phyloP scores from a whole-genome alignment of 176 grass and related monocot genomes.

The Triticum dicoccoides region DNA sequence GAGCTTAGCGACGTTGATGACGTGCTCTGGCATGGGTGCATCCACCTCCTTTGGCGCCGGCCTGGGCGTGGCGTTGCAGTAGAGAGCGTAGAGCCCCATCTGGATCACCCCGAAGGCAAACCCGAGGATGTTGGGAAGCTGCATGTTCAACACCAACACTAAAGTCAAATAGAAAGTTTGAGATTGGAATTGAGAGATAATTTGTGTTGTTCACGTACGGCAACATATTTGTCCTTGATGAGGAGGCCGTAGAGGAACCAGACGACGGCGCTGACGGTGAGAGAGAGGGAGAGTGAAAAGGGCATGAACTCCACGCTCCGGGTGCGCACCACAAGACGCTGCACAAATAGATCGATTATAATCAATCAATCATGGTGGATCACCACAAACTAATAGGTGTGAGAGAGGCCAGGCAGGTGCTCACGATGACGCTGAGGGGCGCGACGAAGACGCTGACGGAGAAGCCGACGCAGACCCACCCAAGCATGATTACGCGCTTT shows the following conservation, averaged over 20 bases:
- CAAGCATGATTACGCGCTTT: constrained; percentile 19
- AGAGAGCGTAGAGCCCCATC: constrained; percentile 56
- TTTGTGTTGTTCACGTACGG: too few relatives aligned
- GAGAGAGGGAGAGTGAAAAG: constrained; percentile 73
- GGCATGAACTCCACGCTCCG: constrained; percentile 91
- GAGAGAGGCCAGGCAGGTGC: too few relatives aligned
- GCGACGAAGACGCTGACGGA: too few relatives aligned
- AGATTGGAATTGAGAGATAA: too few relatives aligned
- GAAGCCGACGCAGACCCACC: too few relatives aligned
- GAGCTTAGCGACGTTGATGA: constrained; percentile 28
- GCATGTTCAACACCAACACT: background rate
- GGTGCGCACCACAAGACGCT: constrained; percentile 74
- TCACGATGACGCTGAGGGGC: too few relatives aligned
- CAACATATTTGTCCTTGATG: too few relatives aligned
- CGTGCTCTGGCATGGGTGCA: background rate
- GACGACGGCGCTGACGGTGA: constrained; percentile 18
- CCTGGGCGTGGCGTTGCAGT: constrained; percentile 15
- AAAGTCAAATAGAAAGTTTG: too few relatives aligned
- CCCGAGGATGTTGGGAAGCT: constrained; percentile 67
- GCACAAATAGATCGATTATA: background rate
- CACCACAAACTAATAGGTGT: too few relatives aligned
- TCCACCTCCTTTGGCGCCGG: background rate
- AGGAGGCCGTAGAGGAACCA: too few relatives aligned
- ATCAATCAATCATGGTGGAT: too few relatives aligned
- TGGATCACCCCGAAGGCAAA: constrained; percentile 59